Percentiles rank a stretch among this genome's conserved stretches.
phyloP scores from a whole-genome alignment of 495 filamentous ascomycete genomes.

The Hypoxylon lienhwacheense region DNA sequence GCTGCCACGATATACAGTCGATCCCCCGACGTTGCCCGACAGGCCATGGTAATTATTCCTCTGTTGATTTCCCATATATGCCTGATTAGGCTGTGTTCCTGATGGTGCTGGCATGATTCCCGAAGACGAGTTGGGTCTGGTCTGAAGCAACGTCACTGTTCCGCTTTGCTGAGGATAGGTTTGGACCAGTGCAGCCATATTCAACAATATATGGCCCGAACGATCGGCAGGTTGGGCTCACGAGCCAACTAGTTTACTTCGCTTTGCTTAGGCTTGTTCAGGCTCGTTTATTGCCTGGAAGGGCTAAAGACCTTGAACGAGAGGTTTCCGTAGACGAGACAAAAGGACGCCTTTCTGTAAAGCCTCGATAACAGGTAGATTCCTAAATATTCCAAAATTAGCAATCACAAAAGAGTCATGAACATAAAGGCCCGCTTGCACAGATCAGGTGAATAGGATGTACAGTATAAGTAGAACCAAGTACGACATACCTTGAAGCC shows the following conservation, averaged over 20 bases:
- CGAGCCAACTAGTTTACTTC: constrained; percentile 26
- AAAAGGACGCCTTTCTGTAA: neutral
- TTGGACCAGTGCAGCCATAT: constrained; percentile 91
- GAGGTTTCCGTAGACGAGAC: neutral
- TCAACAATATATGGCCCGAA: constrained; percentile 34
- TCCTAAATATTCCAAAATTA: neutral
- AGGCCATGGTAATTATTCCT: constrained; percentile 65
- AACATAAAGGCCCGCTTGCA: neutral
- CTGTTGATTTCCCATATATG: constrained; percentile 59
- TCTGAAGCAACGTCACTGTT: constrained; percentile 80
- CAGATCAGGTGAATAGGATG: too few relatives aligned
- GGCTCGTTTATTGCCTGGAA: constrained; percentile 4
- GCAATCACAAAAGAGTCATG: neutral
- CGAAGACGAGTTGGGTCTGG: constrained; percentile 70
- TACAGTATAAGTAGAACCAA: neutral
- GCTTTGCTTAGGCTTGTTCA: constrained; percentile 26
- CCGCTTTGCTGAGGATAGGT: constrained; percentile 80
- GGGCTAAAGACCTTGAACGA: constrained; percentile 1
- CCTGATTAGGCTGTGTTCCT: constrained; percentile 57
- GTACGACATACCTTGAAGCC: constrained; percentile 21
- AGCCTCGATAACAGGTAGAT: constrained; percentile 10
- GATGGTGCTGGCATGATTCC: constrained; percentile 61
- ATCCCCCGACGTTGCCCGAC: constrained; percentile 50
- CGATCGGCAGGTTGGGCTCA: constrained; percentile 19
- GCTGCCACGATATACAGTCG: constrained; percentile 69